These are phyloP conservation scores for Verticillium alfalfae DNA, from an alignment of 2,329 filamentous ascomycete genomes.

Conservation along the genomic window DNA sequence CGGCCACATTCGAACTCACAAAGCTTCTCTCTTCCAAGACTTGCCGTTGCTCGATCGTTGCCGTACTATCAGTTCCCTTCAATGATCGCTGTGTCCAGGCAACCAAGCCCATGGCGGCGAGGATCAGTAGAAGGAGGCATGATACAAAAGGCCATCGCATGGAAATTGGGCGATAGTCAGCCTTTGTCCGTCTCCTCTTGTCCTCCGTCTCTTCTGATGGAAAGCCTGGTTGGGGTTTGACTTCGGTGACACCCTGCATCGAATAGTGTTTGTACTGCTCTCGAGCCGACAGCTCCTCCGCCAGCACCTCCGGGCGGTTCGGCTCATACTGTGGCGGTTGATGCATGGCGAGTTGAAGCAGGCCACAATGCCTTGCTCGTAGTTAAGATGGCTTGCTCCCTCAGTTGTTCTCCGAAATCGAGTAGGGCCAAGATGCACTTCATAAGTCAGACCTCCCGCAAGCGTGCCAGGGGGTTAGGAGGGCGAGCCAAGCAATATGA, in stretches of 20 bases:
- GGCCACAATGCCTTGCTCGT: neutral
- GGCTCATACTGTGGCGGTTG: neutral
- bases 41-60: slow-evolving; percentile 12
- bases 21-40: neutral
- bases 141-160: slow-evolving; percentile 25
- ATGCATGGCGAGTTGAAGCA: neutral
- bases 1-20: neutral
- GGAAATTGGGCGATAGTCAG: slow-evolving; percentile 24
- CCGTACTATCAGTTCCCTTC: slow-evolving; percentile 23
- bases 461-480: neutral
- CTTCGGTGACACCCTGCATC: neutral
- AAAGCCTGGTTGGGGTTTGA: neutral
- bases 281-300: neutral
- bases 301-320: neutral
- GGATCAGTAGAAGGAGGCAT: slow-evolving; percentile 16
- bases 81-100: slow-evolving; percentile 19
- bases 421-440: neutral
- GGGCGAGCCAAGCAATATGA: neutral
- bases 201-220: neutral
- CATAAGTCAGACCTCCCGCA: neutral
- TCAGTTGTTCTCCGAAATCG: neutral
- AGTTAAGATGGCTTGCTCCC: neutral
- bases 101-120: slow-evolving; percentile 18
- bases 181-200: slow-evolving; percentile 2
- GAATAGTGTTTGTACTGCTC: neutral